Percentiles rank a stretch among this genome's conserved stretches.
Conservation (phyloP, 352 stramenopile species). For the Pythium volutum region DNA sequence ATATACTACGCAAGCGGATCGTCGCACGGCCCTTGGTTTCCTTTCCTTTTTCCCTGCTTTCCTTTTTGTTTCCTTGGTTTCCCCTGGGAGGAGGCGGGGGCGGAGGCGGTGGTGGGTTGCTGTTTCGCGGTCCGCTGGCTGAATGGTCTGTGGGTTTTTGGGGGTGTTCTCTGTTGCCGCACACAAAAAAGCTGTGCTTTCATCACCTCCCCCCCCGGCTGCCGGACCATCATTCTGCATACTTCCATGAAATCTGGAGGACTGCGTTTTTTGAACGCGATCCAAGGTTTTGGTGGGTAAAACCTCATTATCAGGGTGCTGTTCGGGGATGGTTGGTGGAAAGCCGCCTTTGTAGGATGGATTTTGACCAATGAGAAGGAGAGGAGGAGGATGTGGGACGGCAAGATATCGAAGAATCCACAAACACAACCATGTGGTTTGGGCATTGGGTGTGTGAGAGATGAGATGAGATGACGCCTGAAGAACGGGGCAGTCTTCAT, state of each 20-base stretch:
- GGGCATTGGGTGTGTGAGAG: not conserved
- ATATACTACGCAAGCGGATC: not conserved
- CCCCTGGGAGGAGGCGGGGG: not conserved
- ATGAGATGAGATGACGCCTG: not conserved
- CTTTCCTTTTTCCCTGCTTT: not conserved
- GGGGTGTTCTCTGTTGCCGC: conserved; percentile 18
- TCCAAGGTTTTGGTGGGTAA: conserved; percentile 20
- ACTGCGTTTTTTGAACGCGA: conserved; percentile 23
- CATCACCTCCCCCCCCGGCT: not conserved
- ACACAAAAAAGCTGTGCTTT: not conserved
- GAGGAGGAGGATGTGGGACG: conserved; percentile 13
- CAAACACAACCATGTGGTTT: not conserved
- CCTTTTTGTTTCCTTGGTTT: not conserved
- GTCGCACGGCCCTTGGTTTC: not conserved
- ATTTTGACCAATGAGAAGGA: conserved; percentile 9
- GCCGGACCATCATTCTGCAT: conserved; percentile 22
- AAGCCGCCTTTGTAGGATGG: conserved; percentile 2
- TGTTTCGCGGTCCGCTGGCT: too few species aligned
- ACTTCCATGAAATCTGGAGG: conserved; percentile 16
- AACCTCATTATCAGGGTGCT: conserved; percentile 20
- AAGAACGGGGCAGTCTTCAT: too few species aligned
- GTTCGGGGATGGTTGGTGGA: conserved; percentile 22
- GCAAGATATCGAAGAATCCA: not conserved
- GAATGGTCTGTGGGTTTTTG: not conserved
- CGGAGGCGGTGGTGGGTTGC: not conserved